Evolutionary conservation across 108 stramenopile species (phyloP).

Genomic region (Cyclotella cryptica): DNA sequence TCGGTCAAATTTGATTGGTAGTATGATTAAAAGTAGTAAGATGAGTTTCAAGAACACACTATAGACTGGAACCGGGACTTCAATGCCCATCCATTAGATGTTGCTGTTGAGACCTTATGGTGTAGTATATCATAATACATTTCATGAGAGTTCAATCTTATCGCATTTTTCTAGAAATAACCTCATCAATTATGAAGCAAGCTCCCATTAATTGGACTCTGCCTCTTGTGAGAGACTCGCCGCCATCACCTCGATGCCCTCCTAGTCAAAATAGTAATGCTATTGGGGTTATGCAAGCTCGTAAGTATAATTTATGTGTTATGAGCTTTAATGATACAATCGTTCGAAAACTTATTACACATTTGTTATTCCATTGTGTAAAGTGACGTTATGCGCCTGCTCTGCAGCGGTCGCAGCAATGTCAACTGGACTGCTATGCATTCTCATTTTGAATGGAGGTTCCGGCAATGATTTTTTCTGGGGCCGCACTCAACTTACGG

Average conservation of each 20-base stretch:
- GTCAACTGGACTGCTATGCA: conserved; percentile 28
- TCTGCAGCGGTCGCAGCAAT: conserved; percentile 29
- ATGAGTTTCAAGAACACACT: too few species aligned
- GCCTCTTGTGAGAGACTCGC: neutral
- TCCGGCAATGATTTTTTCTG: neutral
- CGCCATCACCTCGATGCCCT: conserved; percentile 23
- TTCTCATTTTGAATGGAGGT: conserved; percentile 9
- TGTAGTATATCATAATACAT: neutral
- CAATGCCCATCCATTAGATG: neutral
- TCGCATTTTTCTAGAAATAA: too few species aligned
- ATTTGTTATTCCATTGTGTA: neutral
- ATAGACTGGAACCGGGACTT: too few species aligned
- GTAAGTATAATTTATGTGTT: conserved; percentile 3
- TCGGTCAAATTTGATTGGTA: too few species aligned
- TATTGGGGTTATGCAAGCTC: conserved; percentile 39
- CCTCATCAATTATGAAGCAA: neutral
- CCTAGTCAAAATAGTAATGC: conserved; percentile 3
- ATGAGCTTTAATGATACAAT: neutral
- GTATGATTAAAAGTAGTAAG: too few species aligned
- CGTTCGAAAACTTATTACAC: too few species aligned
- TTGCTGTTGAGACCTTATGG: neutral
- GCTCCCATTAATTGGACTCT: neutral
- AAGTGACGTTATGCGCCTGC: conserved; percentile 33
- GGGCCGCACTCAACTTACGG: neutral
- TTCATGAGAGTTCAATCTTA: neutral